Evolutionary conservation across 225 moss, liverwort and hornwort genomes (phyloP), one percentile per base, ranked within the genome.

Genomic region (Pseudoscleropodium purum): DNA sequence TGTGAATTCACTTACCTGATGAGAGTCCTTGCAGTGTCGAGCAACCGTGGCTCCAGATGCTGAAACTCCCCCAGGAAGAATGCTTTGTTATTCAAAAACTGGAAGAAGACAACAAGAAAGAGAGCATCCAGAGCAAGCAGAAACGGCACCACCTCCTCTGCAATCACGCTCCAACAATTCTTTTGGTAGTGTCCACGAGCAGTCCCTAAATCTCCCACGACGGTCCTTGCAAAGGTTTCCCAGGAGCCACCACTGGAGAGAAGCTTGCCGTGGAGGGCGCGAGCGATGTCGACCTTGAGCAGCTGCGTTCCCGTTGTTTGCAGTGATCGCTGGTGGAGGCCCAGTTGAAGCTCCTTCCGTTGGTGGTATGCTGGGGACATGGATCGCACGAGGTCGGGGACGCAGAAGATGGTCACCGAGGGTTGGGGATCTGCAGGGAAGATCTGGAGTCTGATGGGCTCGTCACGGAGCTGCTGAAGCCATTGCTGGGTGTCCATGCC

Each of bases 71-170:
- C 49, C 10, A 90, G 65, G 59, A 79, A 82, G 57, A 82, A 89
- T 5, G 3, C 1, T 7, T 60, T 54, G 25, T 18, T 7, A 56
- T 90, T 73, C 13, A 92, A 43, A 82, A 73, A 92, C 83, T 90
- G 88, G 88, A 92, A 90, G 79, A 83, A 74, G 51, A 90, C 90
- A n/a, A 92, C 89, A 11, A 90, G 72, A 74, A 92, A 92, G 76
- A 92, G 89, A 9, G 90, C 90, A 59, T 92, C 92, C 16, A 84
- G 57, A 59, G 90, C 89, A 15, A 92, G 88, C 60, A 92, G 59
- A 77, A 86, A 86, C 34, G 72, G 84, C 61, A 90, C 75, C 39
- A 86, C 84, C 7, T 92, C 92, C 14, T 92, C 92, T 5, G 79
- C 36, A 37, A 84, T 17, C 41, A 9, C 45, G 54, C 54, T 30